Evolutionary conservation across 768 basidiomycete species (phyloP).

Genomic region (Tricholoma hemisulphureum): DNA sequence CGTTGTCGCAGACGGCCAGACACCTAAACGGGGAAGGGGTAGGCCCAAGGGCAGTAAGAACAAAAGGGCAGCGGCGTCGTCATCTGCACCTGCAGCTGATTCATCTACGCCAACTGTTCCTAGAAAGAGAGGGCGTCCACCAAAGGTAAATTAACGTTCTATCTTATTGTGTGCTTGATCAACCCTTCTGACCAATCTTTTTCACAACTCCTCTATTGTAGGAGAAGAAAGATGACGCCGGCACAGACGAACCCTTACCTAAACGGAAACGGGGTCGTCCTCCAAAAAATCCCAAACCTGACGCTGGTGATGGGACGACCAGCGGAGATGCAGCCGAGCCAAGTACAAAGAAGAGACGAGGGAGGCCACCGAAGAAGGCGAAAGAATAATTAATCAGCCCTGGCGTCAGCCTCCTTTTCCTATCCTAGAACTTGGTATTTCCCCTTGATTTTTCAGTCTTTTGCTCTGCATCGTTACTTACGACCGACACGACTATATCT

Average conservation of each 20-base stretch:
- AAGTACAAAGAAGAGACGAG: constrained; percentile 65
- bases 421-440: constrained; percentile 21
- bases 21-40: constrained; percentile 79
- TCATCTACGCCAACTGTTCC: constrained; percentile 36
- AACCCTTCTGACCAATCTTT: constrained; percentile 17
- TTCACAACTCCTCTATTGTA: constrained; percentile 22
- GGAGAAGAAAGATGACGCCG: constrained; percentile 45
- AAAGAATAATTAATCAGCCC: constrained; percentile 24
- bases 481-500: constrained; percentile 36
- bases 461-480: constrained; percentile 17
- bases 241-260: constrained; percentile 47
- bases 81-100: constrained; percentile 29
- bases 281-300: constrained; percentile 61
- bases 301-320: constrained; percentile 36
- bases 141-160: constrained; percentile 47
- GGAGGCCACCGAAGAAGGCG: constrained; percentile 63
- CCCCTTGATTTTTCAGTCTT: constrained; percentile 16
- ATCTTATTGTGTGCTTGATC: constrained; percentile 9
- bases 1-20: constrained; percentile 33
- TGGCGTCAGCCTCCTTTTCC: constrained; percentile 13
- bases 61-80: constrained; percentile 41
- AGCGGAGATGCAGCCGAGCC: constrained; percentile 46
- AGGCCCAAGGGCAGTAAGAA: constrained; percentile 89
- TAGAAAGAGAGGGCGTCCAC: constrained; percentile 66
- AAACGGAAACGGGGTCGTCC: constrained; percentile 77